phyloP scores from a whole-genome alignment of 176 grass and related monocot genomes.

The Panicum miliaceum region DNA sequence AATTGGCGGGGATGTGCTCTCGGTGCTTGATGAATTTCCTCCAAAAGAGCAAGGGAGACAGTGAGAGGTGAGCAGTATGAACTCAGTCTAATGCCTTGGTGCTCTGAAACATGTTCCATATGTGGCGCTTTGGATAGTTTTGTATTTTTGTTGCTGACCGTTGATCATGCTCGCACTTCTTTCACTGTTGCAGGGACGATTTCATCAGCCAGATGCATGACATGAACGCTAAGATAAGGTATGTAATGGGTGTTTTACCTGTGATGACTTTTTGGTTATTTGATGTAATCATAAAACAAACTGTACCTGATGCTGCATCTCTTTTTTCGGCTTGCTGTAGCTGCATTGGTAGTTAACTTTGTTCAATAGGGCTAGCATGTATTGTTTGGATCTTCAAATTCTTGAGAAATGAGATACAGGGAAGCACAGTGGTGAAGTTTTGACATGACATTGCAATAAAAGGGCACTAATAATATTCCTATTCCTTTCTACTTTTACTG shows the following conservation, averaged over 20 bases:
- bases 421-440: not conserved
- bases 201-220: slow-evolving; percentile 70
- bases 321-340: not conserved
- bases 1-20: slow-evolving; percentile 12
- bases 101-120: not conserved
- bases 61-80: slow-evolving; percentile 41
- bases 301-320: not conserved
- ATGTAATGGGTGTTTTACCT: not conserved
- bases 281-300: not conserved
- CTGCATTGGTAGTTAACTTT: not conserved
- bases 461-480: not conserved
- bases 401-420: not conserved
- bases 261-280: slow-evolving; percentile 13
- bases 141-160: not conserved
- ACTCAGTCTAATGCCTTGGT: not conserved
- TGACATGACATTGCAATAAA: not conserved
- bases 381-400: not conserved
- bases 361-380: not conserved
- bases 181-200: slow-evolving; percentile 55
- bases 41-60: slow-evolving; percentile 43
- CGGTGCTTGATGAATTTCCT: slow-evolving; percentile 38
- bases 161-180: not conserved
- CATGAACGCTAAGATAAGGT: slow-evolving; percentile 87
- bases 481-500: not conserved
- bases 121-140: not conserved